These are phyloP conservation scores for Clonostachys byssicola DNA, from an alignment of 2,329 filamentous ascomycete genomes.

Conservation along the genomic window DNA sequence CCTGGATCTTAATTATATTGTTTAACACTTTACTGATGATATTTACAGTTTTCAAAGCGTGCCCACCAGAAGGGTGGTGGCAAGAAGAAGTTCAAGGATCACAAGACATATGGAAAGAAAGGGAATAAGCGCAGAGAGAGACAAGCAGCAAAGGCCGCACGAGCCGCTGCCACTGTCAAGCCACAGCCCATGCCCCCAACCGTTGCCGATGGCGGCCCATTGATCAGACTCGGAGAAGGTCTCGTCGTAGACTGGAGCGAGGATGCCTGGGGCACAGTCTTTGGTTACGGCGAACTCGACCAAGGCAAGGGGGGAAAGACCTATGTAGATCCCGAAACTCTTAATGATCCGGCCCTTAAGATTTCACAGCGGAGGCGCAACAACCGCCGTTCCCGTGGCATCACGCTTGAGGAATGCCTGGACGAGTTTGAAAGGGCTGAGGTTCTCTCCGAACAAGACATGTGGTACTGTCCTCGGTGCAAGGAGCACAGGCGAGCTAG, in stretches of 20 bases:
- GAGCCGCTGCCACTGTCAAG: constrained; percentile 15
- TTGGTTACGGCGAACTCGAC: constrained; percentile 47
- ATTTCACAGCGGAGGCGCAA: constrained; percentile 61
- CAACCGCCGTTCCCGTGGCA: constrained; percentile 52
- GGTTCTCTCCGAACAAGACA: constrained; percentile 89
- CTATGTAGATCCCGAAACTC: constrained; percentile 45
- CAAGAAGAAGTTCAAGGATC: constrained; percentile 40
- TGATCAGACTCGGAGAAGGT: constrained; percentile 78
- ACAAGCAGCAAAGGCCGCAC: constrained; percentile 27
- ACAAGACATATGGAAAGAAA: constrained; percentile 44
- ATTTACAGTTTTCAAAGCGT: constrained; percentile 8
- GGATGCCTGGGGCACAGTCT: constrained; percentile 67
- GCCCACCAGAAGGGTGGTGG: constrained; percentile 23
- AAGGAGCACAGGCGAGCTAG: constrained; percentile 89
- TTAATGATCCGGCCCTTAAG: constrained; percentile 61
- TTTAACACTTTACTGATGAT: constrained; percentile 1
- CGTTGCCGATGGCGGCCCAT: constrained; percentile 47
- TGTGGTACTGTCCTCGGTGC: constrained; percentile 95
- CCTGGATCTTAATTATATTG: not conserved
- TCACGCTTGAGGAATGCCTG: constrained; percentile 85
- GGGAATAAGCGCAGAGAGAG: constrained; percentile 42
- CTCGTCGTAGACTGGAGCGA: constrained; percentile 84
- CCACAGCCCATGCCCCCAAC: constrained; percentile 29
- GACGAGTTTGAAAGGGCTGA: constrained; percentile 94
- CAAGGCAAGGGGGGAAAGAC: constrained; percentile 30